Percentiles rank a stretch among this genome's conserved stretches.
phyloP scores from a whole-genome alignment of 768 basidiomycete species.

The Boletus huronensis region DNA sequence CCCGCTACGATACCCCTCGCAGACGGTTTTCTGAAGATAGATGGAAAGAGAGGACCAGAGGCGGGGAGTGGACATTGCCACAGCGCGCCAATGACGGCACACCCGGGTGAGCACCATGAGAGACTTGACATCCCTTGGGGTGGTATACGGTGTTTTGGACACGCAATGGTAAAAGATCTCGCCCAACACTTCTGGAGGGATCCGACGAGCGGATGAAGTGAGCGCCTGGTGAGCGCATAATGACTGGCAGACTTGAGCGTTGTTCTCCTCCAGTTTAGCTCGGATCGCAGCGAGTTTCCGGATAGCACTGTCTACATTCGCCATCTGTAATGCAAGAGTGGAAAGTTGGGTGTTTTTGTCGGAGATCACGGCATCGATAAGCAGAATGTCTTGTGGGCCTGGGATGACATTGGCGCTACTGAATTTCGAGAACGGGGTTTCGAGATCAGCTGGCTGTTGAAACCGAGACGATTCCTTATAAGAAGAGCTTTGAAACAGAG shows the following conservation, averaged over 20 bases:
- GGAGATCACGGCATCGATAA: conserved; percentile 20
- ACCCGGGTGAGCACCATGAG: conserved; percentile 29
- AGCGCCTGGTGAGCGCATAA: conserved; percentile 25
- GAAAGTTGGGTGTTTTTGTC: conserved; percentile 22
- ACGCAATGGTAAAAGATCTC: conserved; percentile 31
- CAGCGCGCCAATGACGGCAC: conserved; percentile 31
- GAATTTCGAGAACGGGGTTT: conserved; percentile 16
- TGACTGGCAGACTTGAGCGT: conserved; percentile 17
- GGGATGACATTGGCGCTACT: conserved; percentile 10
- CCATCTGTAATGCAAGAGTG: conserved; percentile 18
- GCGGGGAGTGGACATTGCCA: conserved; percentile 29
- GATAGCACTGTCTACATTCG: conserved; percentile 14
- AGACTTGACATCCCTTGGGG: conserved; percentile 17
- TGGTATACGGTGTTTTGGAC: conserved; percentile 22
- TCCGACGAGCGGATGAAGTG: conserved; percentile 12
- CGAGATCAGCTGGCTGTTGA: conserved; percentile 14
- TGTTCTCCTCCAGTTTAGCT: conserved; percentile 17
- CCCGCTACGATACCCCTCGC: conserved; percentile 11
- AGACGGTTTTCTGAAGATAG: conserved; percentile 10
- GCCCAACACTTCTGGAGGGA: conserved; percentile 32
- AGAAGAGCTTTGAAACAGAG: not conserved
- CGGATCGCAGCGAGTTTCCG: conserved; percentile 18
- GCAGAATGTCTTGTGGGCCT: conserved; percentile 7
- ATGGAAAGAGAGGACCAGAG: conserved; percentile 32
- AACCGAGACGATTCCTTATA: not conserved